Percentiles rank a stretch among this genome's conserved stretches.
Conservation (phyloP, 352 stramenopile genomes). For the Phytophthora capsici region DNA sequence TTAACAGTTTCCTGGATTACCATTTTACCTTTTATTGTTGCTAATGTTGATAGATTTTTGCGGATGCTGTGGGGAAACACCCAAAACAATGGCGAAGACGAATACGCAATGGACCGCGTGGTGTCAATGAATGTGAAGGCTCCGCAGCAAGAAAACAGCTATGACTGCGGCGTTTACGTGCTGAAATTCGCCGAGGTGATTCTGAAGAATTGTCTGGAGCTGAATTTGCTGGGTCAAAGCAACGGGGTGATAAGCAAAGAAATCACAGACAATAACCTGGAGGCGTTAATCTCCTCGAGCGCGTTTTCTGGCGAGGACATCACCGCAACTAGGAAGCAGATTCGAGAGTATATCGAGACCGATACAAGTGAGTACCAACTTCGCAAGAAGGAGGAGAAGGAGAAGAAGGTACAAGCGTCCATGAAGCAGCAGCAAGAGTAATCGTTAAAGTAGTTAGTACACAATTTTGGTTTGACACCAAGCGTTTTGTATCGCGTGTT, state of each 20-base stretch:
- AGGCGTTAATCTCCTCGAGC: conserved; percentile 42
- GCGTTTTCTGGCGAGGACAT: conserved; percentile 57
- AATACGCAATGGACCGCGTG: conserved; percentile 50
- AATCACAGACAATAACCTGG: conserved; percentile 49
- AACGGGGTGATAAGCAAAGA: conserved; percentile 44
- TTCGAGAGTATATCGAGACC: conserved; percentile 42
- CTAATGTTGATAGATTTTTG: conserved; percentile 45
- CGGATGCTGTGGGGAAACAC: conserved; percentile 60
- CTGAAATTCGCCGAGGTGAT: conserved; percentile 71
- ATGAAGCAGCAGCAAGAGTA: conserved; percentile 16
- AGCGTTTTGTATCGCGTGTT: no score
- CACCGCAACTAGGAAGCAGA: conserved; percentile 33
- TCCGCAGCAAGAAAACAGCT: conserved; percentile 67
- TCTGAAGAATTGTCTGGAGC: conserved; percentile 45
- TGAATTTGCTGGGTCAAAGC: conserved; percentile 27
- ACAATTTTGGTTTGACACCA: conserved; percentile 11
- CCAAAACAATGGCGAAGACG: conserved; percentile 9
- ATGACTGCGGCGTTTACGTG: conserved; percentile 74
- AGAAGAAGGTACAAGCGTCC: conserved; percentile 13
- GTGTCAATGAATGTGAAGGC: conserved; percentile 42
- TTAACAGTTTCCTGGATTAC: neutral
- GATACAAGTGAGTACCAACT: conserved; percentile 40
- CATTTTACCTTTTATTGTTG: neutral
- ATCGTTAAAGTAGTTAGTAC: conserved; percentile 6
- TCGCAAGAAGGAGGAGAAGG: conserved; percentile 23